Evolutionary conservation across 2,329 filamentous ascomycete species (phyloP).

Genomic region (Cercospora sesami): DNA sequence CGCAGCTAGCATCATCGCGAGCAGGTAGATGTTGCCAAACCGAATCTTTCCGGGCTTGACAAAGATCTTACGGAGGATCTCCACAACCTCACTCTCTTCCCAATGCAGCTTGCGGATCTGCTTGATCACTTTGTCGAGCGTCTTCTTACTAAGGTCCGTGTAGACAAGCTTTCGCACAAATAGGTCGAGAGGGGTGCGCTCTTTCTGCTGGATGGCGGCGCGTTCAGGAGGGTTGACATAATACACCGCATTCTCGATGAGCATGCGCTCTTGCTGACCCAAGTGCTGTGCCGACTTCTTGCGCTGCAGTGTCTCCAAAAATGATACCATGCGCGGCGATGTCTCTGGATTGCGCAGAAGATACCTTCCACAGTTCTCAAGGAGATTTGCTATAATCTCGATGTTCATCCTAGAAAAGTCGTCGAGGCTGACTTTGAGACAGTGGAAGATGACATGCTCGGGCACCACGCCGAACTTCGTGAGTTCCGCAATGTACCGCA

Average conservation of each 20-base stretch:
- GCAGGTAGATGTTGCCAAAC: constrained; percentile 91
- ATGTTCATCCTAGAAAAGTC: constrained; percentile 99
- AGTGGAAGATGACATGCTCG: constrained; percentile 98
- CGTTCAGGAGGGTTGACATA: constrained; percentile 95
- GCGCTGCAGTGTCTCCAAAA: constrained; percentile 88
- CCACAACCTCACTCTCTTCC: constrained; percentile 87
- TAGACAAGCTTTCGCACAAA: constrained; percentile 94
- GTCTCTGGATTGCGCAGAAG: constrained; percentile 90
- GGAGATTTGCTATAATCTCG: constrained; percentile 91
- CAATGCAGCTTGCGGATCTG: constrained; percentile 94
- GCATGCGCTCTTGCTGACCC: constrained; percentile 93
- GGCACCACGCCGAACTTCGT: constrained; percentile 98
- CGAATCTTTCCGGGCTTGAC: constrained; percentile 96
- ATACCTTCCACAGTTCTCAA: constrained; percentile 96
- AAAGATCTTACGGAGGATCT: constrained; percentile 83
- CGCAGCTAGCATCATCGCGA: constrained; percentile 84
- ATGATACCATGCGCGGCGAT: constrained; percentile 86
- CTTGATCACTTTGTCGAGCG: constrained; percentile 89
- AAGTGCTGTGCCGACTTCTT: constrained; percentile 97
- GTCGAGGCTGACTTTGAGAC: constrained; percentile 93
- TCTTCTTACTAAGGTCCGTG: constrained; percentile 88
- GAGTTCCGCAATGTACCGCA: constrained; percentile 94
- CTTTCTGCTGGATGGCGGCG: constrained; percentile 93
- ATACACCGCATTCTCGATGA: constrained; percentile 97
- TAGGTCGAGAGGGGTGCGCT: constrained; percentile 86